These are phyloP conservation scores for Bipolaris victoriae DNA, from an alignment of 2,329 filamentous ascomycete genomes.

Conservation along the genomic window DNA sequence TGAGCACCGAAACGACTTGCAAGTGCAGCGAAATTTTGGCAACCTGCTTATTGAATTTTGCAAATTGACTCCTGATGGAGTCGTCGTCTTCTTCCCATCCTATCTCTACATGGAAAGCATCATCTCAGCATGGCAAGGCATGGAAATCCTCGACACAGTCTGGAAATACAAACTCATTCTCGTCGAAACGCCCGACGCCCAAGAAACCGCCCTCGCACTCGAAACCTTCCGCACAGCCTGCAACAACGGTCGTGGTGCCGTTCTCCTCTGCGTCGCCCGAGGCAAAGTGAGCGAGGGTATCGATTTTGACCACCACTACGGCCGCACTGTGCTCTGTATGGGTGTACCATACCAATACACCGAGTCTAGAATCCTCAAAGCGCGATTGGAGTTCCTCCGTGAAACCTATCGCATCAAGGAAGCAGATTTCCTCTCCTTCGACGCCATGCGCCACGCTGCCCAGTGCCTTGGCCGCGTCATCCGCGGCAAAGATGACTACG, in stretches of 20 bases:
- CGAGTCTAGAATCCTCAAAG: constrained; percentile 94
- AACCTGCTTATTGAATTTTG: constrained; percentile 93
- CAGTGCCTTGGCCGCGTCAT: constrained; percentile 95
- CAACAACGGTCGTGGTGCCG: constrained; percentile 92
- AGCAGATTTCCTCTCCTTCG: constrained; percentile 97
- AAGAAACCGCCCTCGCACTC: constrained; percentile 92
- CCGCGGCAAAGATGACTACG: constrained; percentile 96
- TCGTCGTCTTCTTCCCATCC: constrained; percentile 99
- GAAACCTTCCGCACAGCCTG: constrained; percentile 98
- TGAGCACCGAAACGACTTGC: constrained; percentile 92
- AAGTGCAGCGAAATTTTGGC: constrained; percentile 96
- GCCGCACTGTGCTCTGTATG: constrained; percentile 92
- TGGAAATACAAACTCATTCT: constrained; percentile 99
- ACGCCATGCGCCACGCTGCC: constrained; percentile 98
- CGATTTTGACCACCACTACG: constrained; percentile 99
- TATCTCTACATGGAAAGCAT: constrained; percentile 99
- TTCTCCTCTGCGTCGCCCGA: constrained; percentile 91
- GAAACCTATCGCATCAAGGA: constrained; percentile 97
- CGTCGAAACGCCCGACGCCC: constrained; percentile 95
- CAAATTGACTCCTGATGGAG: constrained; percentile 92
- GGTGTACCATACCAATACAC: constrained; percentile 99
- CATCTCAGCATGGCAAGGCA: constrained; percentile 98
- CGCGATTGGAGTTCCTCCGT: constrained; percentile 90
- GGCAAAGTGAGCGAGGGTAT: constrained; percentile 98
- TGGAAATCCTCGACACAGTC: constrained; percentile 95